A percentile compares a stretch with the other conserved stretches of the same genome.
Conservation (phyloP, 2,329 filamentous ascomycete genomes). For the Microascus cirrosus region DNA sequence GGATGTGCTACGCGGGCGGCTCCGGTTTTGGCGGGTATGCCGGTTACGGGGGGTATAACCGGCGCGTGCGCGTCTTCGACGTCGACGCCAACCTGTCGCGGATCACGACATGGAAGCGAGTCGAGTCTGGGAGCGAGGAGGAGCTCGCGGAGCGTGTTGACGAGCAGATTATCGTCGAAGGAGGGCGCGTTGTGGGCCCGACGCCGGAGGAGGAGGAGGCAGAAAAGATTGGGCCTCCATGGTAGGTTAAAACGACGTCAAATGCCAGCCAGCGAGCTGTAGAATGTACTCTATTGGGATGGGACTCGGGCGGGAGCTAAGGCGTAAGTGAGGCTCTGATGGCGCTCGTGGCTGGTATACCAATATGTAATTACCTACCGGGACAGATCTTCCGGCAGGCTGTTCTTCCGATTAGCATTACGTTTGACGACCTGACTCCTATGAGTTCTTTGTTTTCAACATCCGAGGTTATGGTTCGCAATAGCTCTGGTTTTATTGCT, state of each 20-base stretch:
- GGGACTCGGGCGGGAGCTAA: too few relatives aligned
- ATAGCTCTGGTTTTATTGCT: too few relatives aligned
- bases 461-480: not conserved
- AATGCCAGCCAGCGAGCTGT: not conserved
- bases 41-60: constrained; percentile 76
- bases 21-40: constrained; percentile 91
- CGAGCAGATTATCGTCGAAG: constrained; percentile 56
- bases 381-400: not conserved
- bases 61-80: constrained; percentile 80
- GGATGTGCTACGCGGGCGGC: constrained; percentile 97
- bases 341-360: too few relatives aligned
- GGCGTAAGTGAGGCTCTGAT: too few relatives aligned
- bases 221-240: constrained; percentile 1
- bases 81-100: constrained; percentile 84
- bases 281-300: too few relatives aligned
- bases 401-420: too few relatives aligned
- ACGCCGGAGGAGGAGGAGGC: constrained; percentile 5
- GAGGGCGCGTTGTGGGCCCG: constrained; percentile 33
- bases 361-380: too few relatives aligned
- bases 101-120: constrained; percentile 84
- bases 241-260: not conserved
- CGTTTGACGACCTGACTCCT: not conserved
- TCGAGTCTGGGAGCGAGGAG: constrained; percentile 56
- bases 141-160: constrained; percentile 40
- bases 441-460: not conserved